Base-by-base conservation (phyloP, 2,329 filamentous ascomycete species). In the Xylariaceae sp. region DNA sequence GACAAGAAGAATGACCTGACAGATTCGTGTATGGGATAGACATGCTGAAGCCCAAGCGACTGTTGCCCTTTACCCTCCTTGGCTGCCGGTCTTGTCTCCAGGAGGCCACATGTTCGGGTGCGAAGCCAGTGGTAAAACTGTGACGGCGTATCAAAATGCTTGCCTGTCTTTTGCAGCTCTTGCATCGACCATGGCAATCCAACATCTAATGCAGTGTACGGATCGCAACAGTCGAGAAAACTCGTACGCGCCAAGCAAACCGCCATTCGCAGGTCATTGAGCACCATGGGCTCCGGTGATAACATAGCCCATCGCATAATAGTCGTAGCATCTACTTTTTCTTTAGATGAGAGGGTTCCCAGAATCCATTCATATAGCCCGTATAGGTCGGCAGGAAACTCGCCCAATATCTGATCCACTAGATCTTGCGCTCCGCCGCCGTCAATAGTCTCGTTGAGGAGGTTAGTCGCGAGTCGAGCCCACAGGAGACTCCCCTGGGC, bases 251-350 rank as follows among this genome's bases (percentile, higher is more conserved):
- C 39, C 12, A 62, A 28, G 4, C 60, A 51, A 29, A 60, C 57
- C 6, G 60, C 57, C 45, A 54, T 57, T 33, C 34, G 41, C 19
- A 62, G 39, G 24, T 62, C 60, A 17, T 60, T 62, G 11, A 62
- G 50, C 21, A 44, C 31, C 57, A 62, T 60, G 1, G 60, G 49
- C 31, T 57, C 57, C 8, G 53, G 37, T 21, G 60, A 41, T 19
- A 60, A 23, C 40, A 58, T 48, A n/a, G 58, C 57, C 60, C 57
- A 62, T 43, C 56, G 46, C 57, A 62, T 60, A n/a, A 62, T 47
- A 21, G 47, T 49, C 17, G 43, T 48, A 24, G 53, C 49, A 21
- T 62, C 57, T 6, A 53, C 50, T 16, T 46, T 56, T 37, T 60
- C 60, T 41, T 57, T 46, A 1, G 40, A 17, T 6, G 57, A 45